Base-by-base conservation (phyloP, 1,284 basidiomycete genomes). In the Apiotrichum porosum region DNA sequence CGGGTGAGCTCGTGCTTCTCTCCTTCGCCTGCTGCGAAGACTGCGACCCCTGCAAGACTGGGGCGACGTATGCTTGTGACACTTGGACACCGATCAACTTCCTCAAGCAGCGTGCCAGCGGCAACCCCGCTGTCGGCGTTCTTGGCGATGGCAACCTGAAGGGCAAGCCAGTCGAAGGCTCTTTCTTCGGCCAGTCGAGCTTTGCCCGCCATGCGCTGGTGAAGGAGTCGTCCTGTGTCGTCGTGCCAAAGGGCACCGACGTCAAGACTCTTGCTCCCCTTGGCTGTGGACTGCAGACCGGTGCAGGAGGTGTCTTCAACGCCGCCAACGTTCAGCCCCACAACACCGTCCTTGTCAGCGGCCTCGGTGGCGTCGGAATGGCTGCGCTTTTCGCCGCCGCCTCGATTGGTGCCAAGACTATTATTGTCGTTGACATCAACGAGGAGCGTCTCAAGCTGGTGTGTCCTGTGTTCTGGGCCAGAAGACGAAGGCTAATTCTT, bases 121-220 rank as follows among this genome's bases (percentile, higher is more conserved):
- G 37, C n/a, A n/a, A n/a, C n/a, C 6, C 23, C 8, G 14, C 23
- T 4, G 37, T 38, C 10, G 37, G 37, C 23, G 9, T 9, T 3
- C 37, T 38, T 23, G 23, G 4, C n/a, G 34, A 17, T 18, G 34
- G 34, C n/a, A 9, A 8, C 17, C 19, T 36, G 8, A n/a, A 24
- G 22, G 37, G 37, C 23, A 12, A 5, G 23, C 17, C n/a, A 12
- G 38, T 40, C 28, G 26, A 24, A 2, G 38, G 38, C 17, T 30
- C 38, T 5, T 40, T 31, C 28, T 40, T 40, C 18, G 38, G 38
- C 17, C 38, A 40, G 38, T 40, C 38, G 26, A 40, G 26, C 17
- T 31, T 40, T 19, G 38, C 9, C 9, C 26, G 26, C 8, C 38
- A 40, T 18, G 26, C 38, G 26, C 38, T 40, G 17, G 38, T 40